A percentile compares a stretch with the other conserved stretches of the same genome.
These are phyloP conservation scores for Glutinoglossum americanum DNA, from an alignment of 495 filamentous ascomycete genomes.

Conservation along the genomic window DNA sequence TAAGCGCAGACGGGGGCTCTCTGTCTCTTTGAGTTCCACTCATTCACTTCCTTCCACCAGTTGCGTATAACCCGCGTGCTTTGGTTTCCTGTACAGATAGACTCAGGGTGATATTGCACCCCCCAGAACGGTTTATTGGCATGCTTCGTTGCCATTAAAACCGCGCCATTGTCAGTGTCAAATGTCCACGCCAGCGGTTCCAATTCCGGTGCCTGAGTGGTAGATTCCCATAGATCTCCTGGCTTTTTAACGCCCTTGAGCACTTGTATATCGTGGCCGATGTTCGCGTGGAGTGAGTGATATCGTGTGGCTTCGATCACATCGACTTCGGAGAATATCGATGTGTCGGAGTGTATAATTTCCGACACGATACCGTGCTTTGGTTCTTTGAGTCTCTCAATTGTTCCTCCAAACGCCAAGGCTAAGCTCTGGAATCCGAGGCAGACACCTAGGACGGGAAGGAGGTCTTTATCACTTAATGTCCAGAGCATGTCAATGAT, in stretches of 20 bases:
- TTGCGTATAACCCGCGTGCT: conserved; percentile 45
- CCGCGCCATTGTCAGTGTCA: conserved; percentile 23
- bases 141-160: conserved; percentile 65
- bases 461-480: conserved; percentile 28
- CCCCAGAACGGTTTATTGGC: conserved; percentile 61
- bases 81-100: conserved; percentile 58
- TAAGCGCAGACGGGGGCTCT: background rate
- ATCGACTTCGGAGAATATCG: conserved; percentile 33
- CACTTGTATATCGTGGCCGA: conserved; percentile 18
- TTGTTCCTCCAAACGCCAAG: conserved; percentile 37
- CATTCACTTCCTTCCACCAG: conserved; percentile 41
- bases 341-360: conserved; percentile 26
- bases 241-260: conserved; percentile 6
- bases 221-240: conserved; percentile 13
- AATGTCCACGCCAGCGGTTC: conserved; percentile 43
- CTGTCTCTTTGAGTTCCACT: conserved; percentile 23
- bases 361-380: conserved; percentile 23
- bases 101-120: conserved; percentile 89
- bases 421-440: conserved; percentile 78
- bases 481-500: conserved; percentile 61
- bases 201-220: conserved; percentile 18
- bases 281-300: conserved; percentile 59
- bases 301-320: conserved; percentile 58
- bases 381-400: conserved; percentile 22
- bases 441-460: conserved; percentile 78